Conservation (phyloP, 305 asterid species). For the Plantago lanceolata region DNA sequence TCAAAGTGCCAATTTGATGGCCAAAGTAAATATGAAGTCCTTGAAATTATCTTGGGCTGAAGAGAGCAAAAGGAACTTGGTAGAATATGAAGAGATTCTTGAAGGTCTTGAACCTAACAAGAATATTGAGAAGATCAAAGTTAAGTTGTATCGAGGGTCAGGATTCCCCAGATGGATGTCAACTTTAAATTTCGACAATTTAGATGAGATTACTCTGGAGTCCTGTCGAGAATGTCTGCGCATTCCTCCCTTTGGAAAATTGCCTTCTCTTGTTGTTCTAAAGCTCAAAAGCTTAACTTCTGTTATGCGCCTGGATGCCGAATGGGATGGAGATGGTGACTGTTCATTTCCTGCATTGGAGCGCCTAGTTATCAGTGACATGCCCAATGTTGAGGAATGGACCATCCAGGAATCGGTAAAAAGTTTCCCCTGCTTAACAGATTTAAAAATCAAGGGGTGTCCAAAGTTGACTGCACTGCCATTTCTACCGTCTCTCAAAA, state of each 20-base stretch:
- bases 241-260: slow-evolving; percentile 24
- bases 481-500: no score
- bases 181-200: not conserved
- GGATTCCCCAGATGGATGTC: slow-evolving; percentile 31
- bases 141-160: slow-evolving; percentile 23
- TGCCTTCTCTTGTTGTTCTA: slow-evolving; percentile 2
- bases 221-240: slow-evolving; percentile 13
- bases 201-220: slow-evolving; percentile 5
- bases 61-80: not conserved
- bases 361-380: no score
- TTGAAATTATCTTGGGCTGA: slow-evolving; percentile 20
- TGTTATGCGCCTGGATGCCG: not conserved
- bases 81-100: slow-evolving; percentile 26
- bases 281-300: not conserved
- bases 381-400: no score
- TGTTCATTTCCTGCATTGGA: no score
- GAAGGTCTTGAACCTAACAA: slow-evolving; percentile 23
- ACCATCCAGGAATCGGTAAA: no score
- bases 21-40: slow-evolving; percentile 6
- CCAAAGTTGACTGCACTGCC: no score
- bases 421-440: no score
- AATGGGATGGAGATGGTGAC: no score
- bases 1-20: slow-evolving; percentile 25
- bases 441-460: no score
- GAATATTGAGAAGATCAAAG: slow-evolving; percentile 16